Base-by-base conservation (phyloP, 257 asterid species). In the Gentiana straminea region DNA sequence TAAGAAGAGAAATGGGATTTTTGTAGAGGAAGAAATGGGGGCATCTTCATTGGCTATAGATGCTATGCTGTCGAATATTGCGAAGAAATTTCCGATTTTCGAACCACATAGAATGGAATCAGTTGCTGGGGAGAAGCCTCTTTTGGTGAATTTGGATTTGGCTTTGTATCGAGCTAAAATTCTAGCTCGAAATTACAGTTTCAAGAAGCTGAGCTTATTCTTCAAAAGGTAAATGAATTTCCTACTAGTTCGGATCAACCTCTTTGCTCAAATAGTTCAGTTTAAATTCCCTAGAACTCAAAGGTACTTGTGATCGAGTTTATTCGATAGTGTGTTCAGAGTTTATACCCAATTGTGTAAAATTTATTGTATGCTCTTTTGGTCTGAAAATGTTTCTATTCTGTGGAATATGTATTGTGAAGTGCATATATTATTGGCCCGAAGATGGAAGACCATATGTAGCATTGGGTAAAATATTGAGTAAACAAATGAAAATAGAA, bases 361-460 rank as follows among this genome's bases (percentile, higher is more conserved):
- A n/a, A n/a, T n/a, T n/a, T n/a, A n/a, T n/a, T n/a, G n/a, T n/a
- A n/a, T n/a, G n/a, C n/a, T n/a, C n/a, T n/a, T n/a, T n/a, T n/a
- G n/a, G n/a, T n/a, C n/a, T n/a, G n/a, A n/a, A n/a, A n/a, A n/a
- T 41, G 8, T 41, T 2, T 41, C 9, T 5, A 10, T 41, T 35
- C 63, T 62, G 53, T 39, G 68, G 67, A 49, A 3, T 64, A 35
- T 67, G 50, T 56, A 45, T 54, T 63, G 5, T 77, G 71, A 73
- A 91, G 98, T 91, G 98, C 71, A 85, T 91, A 72, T 64, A 62
- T 61, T 71, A 71, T 69, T 91, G 98, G 98, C 93, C 98, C 7
- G 98, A 91, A 79, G 97, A 91, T 57, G 98, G 98, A 73, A 87
- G 98, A 69, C 67, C 97, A 38, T 91, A 91, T 63, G 98, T 91